phyloP scores from a whole-genome alignment of 208 protist species.

The Acanthamoeba rhysodes region DNA sequence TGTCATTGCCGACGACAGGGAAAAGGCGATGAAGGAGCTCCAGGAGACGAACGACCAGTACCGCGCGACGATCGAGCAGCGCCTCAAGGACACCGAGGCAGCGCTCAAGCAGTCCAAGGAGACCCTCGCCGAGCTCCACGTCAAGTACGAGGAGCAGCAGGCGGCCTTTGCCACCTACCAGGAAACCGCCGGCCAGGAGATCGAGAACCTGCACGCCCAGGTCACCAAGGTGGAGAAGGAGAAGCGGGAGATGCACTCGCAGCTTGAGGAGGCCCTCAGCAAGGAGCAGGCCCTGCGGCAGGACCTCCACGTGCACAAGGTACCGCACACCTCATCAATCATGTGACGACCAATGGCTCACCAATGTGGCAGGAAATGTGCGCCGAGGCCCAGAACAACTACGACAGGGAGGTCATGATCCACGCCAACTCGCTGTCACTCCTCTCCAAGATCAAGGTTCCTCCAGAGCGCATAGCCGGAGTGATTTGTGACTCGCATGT shows the following conservation, averaged over 20 bases:
- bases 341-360: too few species aligned
- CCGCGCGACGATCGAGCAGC: not conserved
- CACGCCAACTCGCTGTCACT: not conserved
- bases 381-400: slow-evolving; percentile 34
- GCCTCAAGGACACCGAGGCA: not conserved
- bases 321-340: not conserved
- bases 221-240: not conserved
- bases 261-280: not conserved
- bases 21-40: not conserved
- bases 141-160: slow-evolving; percentile 5
- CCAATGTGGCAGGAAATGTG: not conserved
- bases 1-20: slow-evolving; percentile 3
- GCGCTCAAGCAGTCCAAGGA: slow-evolving; percentile 9
- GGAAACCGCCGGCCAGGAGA: not conserved
- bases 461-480: too few species aligned
- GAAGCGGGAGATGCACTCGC: not conserved
- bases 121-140: not conserved
- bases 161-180: not conserved
- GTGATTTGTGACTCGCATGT: too few species aligned
- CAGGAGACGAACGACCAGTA: slow-evolving; percentile 34
- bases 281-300: not conserved
- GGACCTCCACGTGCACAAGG: not conserved
- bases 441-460: slow-evolving; percentile 1
- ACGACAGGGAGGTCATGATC: not conserved
- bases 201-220: not conserved